These are phyloP conservation scores for Apophysomyces ossiformis DNA, from an alignment of 371 early-diverging fungal genomes.

Conservation along the genomic window DNA sequence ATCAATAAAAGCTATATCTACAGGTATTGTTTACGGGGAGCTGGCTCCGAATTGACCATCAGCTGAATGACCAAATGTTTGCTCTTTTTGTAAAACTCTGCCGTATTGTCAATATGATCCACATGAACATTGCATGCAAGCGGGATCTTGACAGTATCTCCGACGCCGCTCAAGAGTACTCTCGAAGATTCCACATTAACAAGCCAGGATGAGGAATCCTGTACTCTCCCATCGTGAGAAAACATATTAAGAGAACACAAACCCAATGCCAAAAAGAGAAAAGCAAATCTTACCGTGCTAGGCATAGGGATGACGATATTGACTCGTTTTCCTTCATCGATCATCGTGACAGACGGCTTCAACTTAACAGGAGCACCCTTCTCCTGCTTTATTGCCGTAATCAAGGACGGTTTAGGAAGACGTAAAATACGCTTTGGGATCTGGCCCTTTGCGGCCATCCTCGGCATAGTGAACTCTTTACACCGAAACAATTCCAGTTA, in stretches of 20 bases:
- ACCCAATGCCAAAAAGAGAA: not conserved
- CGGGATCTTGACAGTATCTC: constrained; percentile 15
- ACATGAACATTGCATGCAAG: constrained; percentile 28
- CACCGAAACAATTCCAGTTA: not conserved
- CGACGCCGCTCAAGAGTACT: constrained; percentile 27
- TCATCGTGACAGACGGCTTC: constrained; percentile 13
- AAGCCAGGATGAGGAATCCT: constrained; percentile 31
- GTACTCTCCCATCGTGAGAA: constrained; percentile 2
- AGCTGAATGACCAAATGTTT: constrained; percentile 33
- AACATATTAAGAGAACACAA: not conserved
- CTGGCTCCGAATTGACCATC: constrained; percentile 12
- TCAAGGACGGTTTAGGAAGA: constrained; percentile 58
- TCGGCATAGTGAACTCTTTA: constrained; percentile 68
- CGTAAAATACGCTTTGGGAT: constrained; percentile 62
- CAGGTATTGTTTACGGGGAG: constrained; percentile 28
- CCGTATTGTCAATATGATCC: constrained; percentile 20
- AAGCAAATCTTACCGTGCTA: constrained; percentile 27
- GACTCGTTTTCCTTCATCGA: constrained; percentile 22
- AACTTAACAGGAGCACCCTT: constrained; percentile 2
- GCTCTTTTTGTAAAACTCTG: constrained; percentile 33
- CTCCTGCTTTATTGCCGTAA: constrained; percentile 37
- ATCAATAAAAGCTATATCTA: constrained; percentile 18
- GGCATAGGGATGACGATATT: constrained; percentile 44
- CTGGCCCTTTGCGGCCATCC: constrained; percentile 59
- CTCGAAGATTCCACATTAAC: constrained; percentile 40